Conservation (phyloP, 305 asterid species). For the Fraxinus nigra region DNA sequence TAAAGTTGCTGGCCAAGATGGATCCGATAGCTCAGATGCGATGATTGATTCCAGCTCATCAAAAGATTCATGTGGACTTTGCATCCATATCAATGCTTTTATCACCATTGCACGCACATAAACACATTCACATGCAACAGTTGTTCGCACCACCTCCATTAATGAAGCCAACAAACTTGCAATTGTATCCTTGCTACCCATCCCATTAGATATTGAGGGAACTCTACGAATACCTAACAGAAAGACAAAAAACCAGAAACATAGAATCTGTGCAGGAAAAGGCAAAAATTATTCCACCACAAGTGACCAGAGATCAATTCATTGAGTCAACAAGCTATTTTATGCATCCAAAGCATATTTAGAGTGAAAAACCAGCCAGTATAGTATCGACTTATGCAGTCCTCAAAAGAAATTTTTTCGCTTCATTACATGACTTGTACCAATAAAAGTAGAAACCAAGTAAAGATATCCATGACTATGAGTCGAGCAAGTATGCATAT, state of each 20-base stretch:
- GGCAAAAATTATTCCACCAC: neutral
- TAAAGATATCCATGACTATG: neutral
- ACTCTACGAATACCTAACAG: slow-evolving; percentile 62
- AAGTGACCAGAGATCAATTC: neutral
- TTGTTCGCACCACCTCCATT: slow-evolving; percentile 97
- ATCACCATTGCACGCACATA: slow-evolving; percentile 98
- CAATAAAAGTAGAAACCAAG: neutral
- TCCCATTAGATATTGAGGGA: slow-evolving; percentile 70
- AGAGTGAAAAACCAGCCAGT: slow-evolving; percentile 5
- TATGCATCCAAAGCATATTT: slow-evolving; percentile 7
- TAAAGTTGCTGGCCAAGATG: slow-evolving; percentile 92
- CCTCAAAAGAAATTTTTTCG: neutral
- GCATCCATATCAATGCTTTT: slow-evolving; percentile 99
- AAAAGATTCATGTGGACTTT: slow-evolving; percentile 93
- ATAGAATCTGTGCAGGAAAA: neutral
- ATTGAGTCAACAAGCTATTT: neutral
- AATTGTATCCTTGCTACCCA: slow-evolving; percentile 81
- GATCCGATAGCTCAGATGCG: slow-evolving; percentile 96
- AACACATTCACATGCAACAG: slow-evolving; percentile 99
- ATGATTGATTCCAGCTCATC: slow-evolving; percentile 95
- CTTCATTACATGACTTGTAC: neutral
- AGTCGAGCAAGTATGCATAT: neutral
- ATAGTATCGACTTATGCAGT: neutral
- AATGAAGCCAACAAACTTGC: slow-evolving; percentile 89
- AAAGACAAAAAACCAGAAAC: slow-evolving; percentile 19